These are phyloP conservation scores for Naganishia onofrii DNA, from an alignment of 768 basidiomycete species.

Conservation along the genomic window DNA sequence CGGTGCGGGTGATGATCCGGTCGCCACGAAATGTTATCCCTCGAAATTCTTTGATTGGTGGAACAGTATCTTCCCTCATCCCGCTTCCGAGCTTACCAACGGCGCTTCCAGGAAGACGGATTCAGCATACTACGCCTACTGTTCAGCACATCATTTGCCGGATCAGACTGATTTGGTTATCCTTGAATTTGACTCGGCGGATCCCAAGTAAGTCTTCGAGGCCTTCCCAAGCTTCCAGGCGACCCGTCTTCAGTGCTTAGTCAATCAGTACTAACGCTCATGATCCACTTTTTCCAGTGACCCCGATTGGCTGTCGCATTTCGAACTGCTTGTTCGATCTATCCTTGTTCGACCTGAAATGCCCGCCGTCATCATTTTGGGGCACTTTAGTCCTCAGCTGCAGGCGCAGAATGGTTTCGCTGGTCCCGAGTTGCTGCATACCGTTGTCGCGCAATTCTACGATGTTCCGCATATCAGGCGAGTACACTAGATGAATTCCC, in stretches of 20 bases:
- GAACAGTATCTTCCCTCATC: conserved; percentile 96
- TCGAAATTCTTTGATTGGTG: conserved; percentile 97
- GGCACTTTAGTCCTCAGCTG: conserved; percentile 86
- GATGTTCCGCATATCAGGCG: conserved; percentile 87
- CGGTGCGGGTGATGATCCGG: conserved; percentile 85
- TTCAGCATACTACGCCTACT: conserved; percentile 92
- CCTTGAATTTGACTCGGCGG: conserved; percentile 89
- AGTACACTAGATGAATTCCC: conserved; percentile 29
- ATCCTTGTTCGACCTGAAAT: conserved; percentile 83
- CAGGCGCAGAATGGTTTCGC: conserved; percentile 76
- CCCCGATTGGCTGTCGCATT: conserved; percentile 70
- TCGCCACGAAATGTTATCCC: conserved; percentile 82
- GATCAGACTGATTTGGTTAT: conserved; percentile 92
- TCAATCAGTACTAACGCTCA: too few species aligned
- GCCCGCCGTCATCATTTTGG: conserved; percentile 90
- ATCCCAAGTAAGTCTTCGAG: conserved; percentile 67
- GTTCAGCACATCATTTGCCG: conserved; percentile 86
- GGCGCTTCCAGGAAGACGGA: conserved; percentile 89
- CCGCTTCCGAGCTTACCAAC: conserved; percentile 95
- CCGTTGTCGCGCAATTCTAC: conserved; percentile 90
- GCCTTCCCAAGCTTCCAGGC: too few species aligned
- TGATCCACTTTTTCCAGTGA: too few species aligned
- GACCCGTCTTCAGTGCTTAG: too few species aligned
- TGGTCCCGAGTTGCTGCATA: conserved; percentile 87
- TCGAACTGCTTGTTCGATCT: conserved; percentile 88